These are phyloP conservation scores for Ascodesmis nigricans DNA, from an alignment of 495 filamentous ascomycete genomes.

Conservation along the genomic window DNA sequence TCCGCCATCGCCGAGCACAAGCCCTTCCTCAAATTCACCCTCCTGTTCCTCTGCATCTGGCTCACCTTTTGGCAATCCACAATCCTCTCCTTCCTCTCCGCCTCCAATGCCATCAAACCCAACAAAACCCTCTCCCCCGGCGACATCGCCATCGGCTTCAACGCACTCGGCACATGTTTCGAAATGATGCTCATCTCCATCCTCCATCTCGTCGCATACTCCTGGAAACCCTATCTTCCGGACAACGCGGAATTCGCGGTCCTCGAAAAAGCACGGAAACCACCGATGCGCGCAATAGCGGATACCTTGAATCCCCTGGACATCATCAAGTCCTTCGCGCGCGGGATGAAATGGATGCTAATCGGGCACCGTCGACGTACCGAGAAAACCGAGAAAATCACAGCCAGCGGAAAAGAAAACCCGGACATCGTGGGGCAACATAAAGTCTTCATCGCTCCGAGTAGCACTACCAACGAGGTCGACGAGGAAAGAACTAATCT, in stretches of 20 bases:
- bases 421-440: no score
- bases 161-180: slow-evolving; percentile 53
- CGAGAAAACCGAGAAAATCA: slow-evolving; percentile 20
- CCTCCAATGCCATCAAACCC: slow-evolving; percentile 37
- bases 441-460: no score
- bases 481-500: no score
- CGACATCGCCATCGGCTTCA: slow-evolving; percentile 65
- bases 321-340: slow-evolving; percentile 51
- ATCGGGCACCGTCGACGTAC: slow-evolving; percentile 39
- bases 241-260: no score
- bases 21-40: slow-evolving; percentile 63
- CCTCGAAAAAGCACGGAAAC: slow-evolving; percentile 29
- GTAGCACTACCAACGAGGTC: no score
- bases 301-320: slow-evolving; percentile 74
- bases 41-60: slow-evolving; percentile 89
- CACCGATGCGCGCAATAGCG: slow-evolving; percentile 35
- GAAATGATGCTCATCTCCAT: slow-evolving; percentile 73
- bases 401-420: slow-evolving; percentile 7
- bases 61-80: slow-evolving; percentile 79
- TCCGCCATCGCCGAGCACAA: slow-evolving; percentile 42
- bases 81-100: slow-evolving; percentile 47
- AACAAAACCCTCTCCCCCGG: slow-evolving; percentile 38
- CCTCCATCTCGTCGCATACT: slow-evolving; percentile 66
- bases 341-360: slow-evolving; percentile 61
- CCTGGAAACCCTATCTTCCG: slow-evolving; percentile 41